Conservation (phyloP, 768 basidiomycete species). For the Chalciporus piperatus region DNA sequence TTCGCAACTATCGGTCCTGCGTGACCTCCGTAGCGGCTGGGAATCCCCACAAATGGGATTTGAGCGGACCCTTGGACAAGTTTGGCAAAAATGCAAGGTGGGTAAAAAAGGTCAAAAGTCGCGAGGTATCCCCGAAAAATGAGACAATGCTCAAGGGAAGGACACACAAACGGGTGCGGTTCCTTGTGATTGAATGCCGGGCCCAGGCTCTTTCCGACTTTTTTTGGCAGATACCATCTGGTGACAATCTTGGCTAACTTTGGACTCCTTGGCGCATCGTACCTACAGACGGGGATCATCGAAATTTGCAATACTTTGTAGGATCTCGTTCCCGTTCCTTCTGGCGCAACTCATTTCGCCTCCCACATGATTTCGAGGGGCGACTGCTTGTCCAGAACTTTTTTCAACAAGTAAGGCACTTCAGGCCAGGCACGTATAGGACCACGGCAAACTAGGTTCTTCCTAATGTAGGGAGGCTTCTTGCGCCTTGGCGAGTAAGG, state of each 20-base stretch:
- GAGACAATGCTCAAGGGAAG: neutral
- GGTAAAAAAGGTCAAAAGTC: neutral
- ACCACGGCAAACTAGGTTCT: constrained; percentile 12
- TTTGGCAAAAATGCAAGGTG: constrained; percentile 5
- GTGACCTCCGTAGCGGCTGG: constrained; percentile 16
- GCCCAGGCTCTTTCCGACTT: neutral
- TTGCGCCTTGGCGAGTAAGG: constrained; percentile 19
- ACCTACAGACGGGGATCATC: constrained; percentile 28
- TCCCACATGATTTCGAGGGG: constrained; percentile 14
- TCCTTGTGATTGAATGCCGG: constrained; percentile 17
- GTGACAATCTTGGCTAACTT: neutral
- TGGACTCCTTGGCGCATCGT: neutral
- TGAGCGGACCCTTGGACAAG: constrained; percentile 18
- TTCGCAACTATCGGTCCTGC: constrained; percentile 22
- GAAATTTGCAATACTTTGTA: constrained; percentile 5
- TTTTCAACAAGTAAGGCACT: constrained; percentile 4
- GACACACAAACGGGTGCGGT: constrained; percentile 1
- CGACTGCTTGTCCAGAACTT: constrained; percentile 6
- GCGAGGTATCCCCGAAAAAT: constrained; percentile 10
- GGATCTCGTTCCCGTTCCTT: neutral
- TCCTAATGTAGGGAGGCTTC: constrained; percentile 8
- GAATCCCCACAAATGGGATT: constrained; percentile 14
- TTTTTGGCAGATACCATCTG: constrained; percentile 1
- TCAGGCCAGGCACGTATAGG: constrained; percentile 9
- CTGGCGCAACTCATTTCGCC: constrained; percentile 20